Base-by-base conservation (phyloP, 2,329 filamentous ascomycete species). In the Phialemoniopsis sp. region DNA sequence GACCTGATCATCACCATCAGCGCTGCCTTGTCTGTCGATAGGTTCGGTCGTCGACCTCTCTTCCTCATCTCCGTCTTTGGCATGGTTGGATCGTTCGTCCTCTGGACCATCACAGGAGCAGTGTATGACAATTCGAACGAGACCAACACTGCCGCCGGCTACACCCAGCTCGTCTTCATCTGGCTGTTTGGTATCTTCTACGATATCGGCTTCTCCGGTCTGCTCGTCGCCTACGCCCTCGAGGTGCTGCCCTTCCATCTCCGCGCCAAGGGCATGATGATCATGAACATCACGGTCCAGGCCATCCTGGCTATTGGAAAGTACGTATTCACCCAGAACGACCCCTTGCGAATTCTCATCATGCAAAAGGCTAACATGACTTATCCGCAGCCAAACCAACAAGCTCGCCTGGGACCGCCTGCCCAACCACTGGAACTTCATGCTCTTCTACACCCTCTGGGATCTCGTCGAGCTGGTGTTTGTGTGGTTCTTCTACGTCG, bases 401-500 rank as follows among this genome's bases (percentile, higher is more conserved):
- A 76, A 75, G 52, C 63, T 80, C 41, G 80, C 79, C 8, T 82
- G 80, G 72, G 64, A 77, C 37, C 67, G 72, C 39, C 61, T 83
- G 34, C 73, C 73, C 14, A 61, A 69, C 38, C 73, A 82, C 58
- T 83, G 78, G 76, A 72, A 82, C 59, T 75, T 84, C 41, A 82
- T 80, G 68, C 67, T 82, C 34, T 80, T 82, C 62, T 84, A 83
- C 60, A 78, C 76, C 16, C 57, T 78, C 40, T 83, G 79, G 79
- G 74, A 82, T 54, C 64, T 72, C 34, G 57, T 72, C 52, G 76
- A 83, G 58, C 62, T 82, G 34, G 45, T 76, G 34, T 81, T 83
- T 49, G 78, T 84, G 29, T 82, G 72, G 60, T 79, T 80, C 65
- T 73, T 83, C 57, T 83, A 81, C 56, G 72, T 83, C 40, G 83